These are phyloP conservation scores for Pythium periplocum DNA, from an alignment of 352 stramenopile species.

Conservation along the genomic window DNA sequence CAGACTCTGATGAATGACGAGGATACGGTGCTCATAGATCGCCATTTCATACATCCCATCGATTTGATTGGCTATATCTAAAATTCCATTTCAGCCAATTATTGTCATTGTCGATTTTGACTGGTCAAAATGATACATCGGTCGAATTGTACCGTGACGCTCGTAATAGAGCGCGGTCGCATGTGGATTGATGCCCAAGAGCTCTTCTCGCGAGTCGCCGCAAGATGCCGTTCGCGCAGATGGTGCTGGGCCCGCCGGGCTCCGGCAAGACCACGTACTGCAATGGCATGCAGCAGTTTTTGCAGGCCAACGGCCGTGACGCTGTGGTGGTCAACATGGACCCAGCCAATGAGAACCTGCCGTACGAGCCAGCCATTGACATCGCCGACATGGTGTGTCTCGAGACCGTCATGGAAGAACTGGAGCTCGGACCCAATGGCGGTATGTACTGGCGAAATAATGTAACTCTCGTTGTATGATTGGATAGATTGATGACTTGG, in stretches of 20 bases:
- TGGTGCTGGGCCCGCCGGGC: slow-evolving; percentile 67
- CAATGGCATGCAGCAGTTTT: slow-evolving; percentile 95
- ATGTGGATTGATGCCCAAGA: no score
- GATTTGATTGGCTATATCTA: no score
- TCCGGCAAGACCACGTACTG: slow-evolving; percentile 99
- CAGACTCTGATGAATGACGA: no score
- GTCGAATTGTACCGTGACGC: no score
- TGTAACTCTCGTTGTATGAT: no score
- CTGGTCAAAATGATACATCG: no score
- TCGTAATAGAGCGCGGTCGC: no score
- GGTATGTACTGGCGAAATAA: slow-evolving; percentile 24
- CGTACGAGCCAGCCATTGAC: slow-evolving; percentile 85
- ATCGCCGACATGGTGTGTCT: slow-evolving; percentile 96
- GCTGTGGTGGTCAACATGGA: slow-evolving; percentile 97
- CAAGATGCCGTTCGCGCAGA: slow-evolving; percentile 70
- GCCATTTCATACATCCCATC: no score
- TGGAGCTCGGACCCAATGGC: slow-evolving; percentile 95
- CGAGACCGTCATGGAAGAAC: slow-evolving; percentile 92
- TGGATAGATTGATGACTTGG: no score
- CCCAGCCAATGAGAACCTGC: slow-evolving; percentile 93
- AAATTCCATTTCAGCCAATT: no score
- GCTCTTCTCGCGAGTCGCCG: not conserved
- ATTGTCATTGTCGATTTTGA: no score
- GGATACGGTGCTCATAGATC: no score
- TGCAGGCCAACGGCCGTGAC: slow-evolving; percentile 57